Evolutionary conservation across 225 moss, liverwort and hornwort species (phyloP).

Genomic region (Physcomitrellopsis africana): DNA sequence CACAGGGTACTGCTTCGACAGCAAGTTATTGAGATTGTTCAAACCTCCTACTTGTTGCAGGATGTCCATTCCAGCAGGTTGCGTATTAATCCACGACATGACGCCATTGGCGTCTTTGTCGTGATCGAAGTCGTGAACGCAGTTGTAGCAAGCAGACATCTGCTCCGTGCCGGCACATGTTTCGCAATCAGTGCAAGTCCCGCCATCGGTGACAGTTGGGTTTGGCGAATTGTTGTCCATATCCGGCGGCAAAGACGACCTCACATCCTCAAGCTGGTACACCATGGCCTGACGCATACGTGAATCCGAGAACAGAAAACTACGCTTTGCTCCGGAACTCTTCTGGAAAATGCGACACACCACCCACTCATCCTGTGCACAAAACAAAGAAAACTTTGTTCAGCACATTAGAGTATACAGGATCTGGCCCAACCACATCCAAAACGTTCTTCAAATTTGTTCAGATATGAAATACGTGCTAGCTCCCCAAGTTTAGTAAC

Average conservation of each 20-base stretch:
- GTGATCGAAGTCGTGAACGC: constrained; percentile 40
- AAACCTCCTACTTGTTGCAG: constrained; percentile 30
- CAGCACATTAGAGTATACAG: constrained; percentile 5
- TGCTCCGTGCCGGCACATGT: constrained; percentile 61
- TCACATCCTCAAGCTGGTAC: constrained; percentile 47
- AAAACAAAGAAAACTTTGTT: constrained; percentile 1
- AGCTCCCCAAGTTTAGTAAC: neutral
- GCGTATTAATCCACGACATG: constrained; percentile 38
- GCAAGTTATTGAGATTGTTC: constrained; percentile 33
- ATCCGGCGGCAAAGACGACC: constrained; percentile 39
- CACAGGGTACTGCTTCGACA: constrained; percentile 42
- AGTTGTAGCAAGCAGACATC: constrained; percentile 55
- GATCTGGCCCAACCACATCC: neutral
- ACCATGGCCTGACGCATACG: constrained; percentile 37
- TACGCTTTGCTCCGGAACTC: constrained; percentile 54
- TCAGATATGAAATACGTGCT: neutral
- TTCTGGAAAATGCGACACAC: constrained; percentile 68
- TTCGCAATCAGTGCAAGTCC: constrained; percentile 61
- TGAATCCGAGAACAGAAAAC: constrained; percentile 50
- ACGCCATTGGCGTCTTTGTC: constrained; percentile 38
- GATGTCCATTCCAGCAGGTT: constrained; percentile 34
- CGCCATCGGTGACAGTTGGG: constrained; percentile 59
- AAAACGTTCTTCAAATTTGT: neutral
- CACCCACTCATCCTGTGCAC: constrained; percentile 66
- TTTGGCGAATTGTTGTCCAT: constrained; percentile 57